Conservation (phyloP, 1,284 basidiomycete species). For the Fereydounia khargensis region DNA sequence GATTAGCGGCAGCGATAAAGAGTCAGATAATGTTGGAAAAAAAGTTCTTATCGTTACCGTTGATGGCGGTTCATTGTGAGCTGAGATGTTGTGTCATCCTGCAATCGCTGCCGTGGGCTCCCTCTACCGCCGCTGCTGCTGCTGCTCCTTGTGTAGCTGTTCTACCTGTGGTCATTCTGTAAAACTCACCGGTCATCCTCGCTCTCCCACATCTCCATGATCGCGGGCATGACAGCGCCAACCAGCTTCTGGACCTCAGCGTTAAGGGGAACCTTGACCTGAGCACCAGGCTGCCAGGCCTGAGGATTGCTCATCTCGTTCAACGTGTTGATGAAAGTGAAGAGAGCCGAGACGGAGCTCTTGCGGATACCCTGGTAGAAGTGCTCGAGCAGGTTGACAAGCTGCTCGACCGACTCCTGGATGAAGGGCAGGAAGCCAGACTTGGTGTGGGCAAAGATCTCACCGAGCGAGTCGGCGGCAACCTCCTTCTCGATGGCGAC, state of each 20-base stretch:
- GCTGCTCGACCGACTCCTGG: slow-evolving; percentile 71
- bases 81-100: slow-evolving; percentile 75
- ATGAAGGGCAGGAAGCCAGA: slow-evolving; percentile 82
- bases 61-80: slow-evolving; percentile 71
- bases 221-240: slow-evolving; percentile 70
- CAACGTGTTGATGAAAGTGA: slow-evolving; percentile 87
- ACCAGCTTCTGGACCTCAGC: slow-evolving; percentile 79
- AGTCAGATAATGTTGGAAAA: slow-evolving; percentile 36
- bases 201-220: slow-evolving; percentile 85
- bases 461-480: slow-evolving; percentile 92
- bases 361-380: slow-evolving; percentile 99
- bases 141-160: slow-evolving; percentile 1
- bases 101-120: neutral
- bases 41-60: slow-evolving; percentile 41
- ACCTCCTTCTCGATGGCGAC: slow-evolving; percentile 99
- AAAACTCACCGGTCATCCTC: slow-evolving; percentile 94
- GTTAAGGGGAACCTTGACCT: slow-evolving; percentile 67
- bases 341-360: slow-evolving; percentile 81
- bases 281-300: slow-evolving; percentile 77
- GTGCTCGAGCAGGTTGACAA: slow-evolving; percentile 79
- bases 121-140: slow-evolving; percentile 4
- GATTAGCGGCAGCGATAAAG: slow-evolving; percentile 7
- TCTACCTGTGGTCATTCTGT: no score
- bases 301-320: slow-evolving; percentile 80
- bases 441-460: slow-evolving; percentile 80